These are phyloP conservation scores for Cyclocybe aegerita DNA, from an alignment of 768 basidiomycete genomes.

Conservation along the genomic window DNA sequence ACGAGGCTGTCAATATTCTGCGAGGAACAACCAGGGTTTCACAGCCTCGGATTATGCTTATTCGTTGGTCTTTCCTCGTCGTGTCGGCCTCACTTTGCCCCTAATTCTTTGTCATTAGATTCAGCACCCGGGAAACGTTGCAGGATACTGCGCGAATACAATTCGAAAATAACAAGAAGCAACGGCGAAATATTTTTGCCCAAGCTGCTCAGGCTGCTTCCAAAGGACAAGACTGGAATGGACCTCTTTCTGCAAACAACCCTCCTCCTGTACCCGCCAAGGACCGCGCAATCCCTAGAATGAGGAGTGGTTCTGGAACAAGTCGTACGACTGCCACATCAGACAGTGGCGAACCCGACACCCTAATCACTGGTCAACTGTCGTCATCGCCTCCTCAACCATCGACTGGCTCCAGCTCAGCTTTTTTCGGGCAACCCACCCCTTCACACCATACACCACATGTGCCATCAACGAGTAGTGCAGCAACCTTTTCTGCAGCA, in stretches of 20 bases:
- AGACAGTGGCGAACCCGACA: slow-evolving; percentile 67
- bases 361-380: slow-evolving; percentile 46
- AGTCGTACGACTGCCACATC: slow-evolving; percentile 77
- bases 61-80: slow-evolving; percentile 51
- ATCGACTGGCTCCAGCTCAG: slow-evolving; percentile 43
- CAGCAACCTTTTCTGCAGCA: slow-evolving; percentile 27
- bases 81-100: background rate
- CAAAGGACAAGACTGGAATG: slow-evolving; percentile 62
- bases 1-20: slow-evolving; percentile 80
- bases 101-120: slow-evolving; percentile 37
- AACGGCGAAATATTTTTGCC: slow-evolving; percentile 67
- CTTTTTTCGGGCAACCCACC: slow-evolving; percentile 31
- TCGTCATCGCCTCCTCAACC: slow-evolving; percentile 67
- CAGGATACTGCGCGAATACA: slow-evolving; percentile 80
- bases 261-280: slow-evolving; percentile 48
- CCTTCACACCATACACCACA: slow-evolving; percentile 27
- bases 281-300: slow-evolving; percentile 47
- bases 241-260: slow-evolving; percentile 36
- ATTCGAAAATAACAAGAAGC: slow-evolving; percentile 78
- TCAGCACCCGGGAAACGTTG: slow-evolving; percentile 71
- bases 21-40: slow-evolving; percentile 89
- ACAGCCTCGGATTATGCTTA: slow-evolving; percentile 93
- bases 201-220: slow-evolving; percentile 77
- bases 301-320: slow-evolving; percentile 81
- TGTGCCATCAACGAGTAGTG: slow-evolving; percentile 28